These are phyloP conservation scores for Solanum tarapatanum DNA, from an alignment of 257 asterid genomes.

Conservation along the genomic window DNA sequence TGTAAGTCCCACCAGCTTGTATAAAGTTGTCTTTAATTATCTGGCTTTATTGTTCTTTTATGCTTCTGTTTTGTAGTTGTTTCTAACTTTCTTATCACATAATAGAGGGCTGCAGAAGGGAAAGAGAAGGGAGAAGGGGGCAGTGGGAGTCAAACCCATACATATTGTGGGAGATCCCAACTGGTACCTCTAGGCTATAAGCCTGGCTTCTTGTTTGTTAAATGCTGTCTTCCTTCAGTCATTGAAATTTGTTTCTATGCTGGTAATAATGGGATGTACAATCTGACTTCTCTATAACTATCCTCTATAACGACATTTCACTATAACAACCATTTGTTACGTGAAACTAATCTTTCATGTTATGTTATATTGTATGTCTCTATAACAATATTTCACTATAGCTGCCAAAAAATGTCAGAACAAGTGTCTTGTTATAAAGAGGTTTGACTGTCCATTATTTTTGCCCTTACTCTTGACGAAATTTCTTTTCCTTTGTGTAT, in stretches of 20 bases:
- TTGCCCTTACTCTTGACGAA: background rate
- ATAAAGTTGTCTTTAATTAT: background rate
- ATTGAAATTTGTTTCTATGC: background rate
- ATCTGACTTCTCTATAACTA: background rate
- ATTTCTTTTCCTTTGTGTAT: background rate
- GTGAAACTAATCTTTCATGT: background rate
- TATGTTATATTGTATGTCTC: background rate
- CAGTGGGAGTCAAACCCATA: background rate
- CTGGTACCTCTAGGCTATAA: background rate
- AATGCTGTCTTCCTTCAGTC: background rate
- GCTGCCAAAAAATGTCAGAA: background rate
- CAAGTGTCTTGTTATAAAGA: background rate
- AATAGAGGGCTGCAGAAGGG: background rate
- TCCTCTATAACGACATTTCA: background rate
- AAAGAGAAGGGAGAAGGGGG: background rate
- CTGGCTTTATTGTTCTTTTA: background rate
- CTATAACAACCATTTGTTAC: background rate
- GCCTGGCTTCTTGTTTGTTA: background rate
- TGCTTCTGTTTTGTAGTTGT: background rate
- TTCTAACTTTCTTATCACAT: background rate
- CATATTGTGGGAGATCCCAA: background rate
- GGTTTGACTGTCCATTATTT: background rate
- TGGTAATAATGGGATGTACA: background rate
- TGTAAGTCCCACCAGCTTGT: conserved; percentile 41
- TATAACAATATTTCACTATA: background rate